A percentile compares a stretch with the other conserved stretches of the same genome.
phyloP scores from a whole-genome alignment of 129 eudicot genomes.

The Sambucus nigra region DNA sequence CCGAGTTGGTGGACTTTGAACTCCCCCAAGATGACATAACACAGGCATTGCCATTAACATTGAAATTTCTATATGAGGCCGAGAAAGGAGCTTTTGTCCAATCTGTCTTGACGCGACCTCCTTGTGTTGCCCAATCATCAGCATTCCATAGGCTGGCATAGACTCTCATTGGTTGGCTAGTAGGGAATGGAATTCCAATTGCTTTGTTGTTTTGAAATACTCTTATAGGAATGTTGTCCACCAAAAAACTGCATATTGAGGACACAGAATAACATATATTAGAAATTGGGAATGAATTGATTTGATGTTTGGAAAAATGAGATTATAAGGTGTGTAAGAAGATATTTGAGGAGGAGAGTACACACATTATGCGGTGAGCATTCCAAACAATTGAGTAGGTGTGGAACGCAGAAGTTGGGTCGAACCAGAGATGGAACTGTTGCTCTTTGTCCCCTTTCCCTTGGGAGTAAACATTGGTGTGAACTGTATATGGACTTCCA shows the following conservation, averaged over 20 bases:
- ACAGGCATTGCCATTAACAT: background rate
- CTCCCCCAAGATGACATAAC: background rate
- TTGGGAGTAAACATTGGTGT: too few species aligned
- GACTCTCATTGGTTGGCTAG: background rate
- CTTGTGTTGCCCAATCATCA: too few species aligned
- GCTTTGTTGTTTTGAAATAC: conserved; percentile 6
- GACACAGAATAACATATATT: background rate
- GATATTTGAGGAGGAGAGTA: background rate
- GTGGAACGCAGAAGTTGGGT: conserved; percentile 4
- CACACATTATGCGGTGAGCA: conserved; percentile 8
- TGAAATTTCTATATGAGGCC: background rate
- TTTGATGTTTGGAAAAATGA: background rate
- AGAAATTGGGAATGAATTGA: background rate
- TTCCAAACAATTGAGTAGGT: conserved; percentile 3
- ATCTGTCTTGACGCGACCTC: too few species aligned
- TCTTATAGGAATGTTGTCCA: conserved; percentile 11
- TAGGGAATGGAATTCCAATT: conserved; percentile 7
- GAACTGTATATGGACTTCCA: conserved; percentile 11
- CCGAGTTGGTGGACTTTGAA: background rate
- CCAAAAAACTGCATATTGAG: conserved; percentile 1
- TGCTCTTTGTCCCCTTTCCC: too few species aligned
- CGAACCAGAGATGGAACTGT: too few species aligned
- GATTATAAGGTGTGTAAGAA: background rate
- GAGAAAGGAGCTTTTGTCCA: too few species aligned
- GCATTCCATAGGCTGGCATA: too few species aligned